These are phyloP conservation scores for Cucurbitaria berberidis DNA, from an alignment of 2,329 filamentous ascomycete species.

Conservation along the genomic window DNA sequence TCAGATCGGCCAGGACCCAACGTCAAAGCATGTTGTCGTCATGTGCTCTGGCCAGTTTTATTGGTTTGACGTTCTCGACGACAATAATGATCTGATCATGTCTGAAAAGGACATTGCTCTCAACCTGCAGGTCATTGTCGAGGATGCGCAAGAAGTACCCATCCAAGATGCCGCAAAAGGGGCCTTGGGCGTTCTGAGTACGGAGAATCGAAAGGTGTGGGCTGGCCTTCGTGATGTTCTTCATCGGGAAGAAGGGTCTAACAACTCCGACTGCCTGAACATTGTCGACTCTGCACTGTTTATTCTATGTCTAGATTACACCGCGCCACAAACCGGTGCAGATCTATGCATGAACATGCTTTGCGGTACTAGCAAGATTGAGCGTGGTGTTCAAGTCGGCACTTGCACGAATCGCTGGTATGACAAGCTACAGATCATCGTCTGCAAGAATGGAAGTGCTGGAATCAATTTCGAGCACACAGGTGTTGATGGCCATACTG, in stretches of 20 bases:
- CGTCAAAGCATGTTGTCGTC: conserved; percentile 92
- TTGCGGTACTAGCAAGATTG: conserved; percentile 89
- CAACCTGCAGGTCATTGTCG: conserved; percentile 89
- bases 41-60: conserved; percentile 96
- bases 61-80: conserved; percentile 97
- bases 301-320: conserved; percentile 89
- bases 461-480: conserved; percentile 99
- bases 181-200: conserved; percentile 89
- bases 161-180: conserved; percentile 96
- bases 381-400: conserved; percentile 92
- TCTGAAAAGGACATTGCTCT: conserved; percentile 90
- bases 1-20: conserved; percentile 91
- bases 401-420: conserved; percentile 99
- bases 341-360: conserved; percentile 99
- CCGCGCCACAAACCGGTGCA: conserved; percentile 78
- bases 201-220: conserved; percentile 96
- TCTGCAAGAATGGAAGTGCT: conserved; percentile 97
- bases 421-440: conserved; percentile 98
- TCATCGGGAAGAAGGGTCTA: conserved; percentile 83
- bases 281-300: conserved; percentile 96
- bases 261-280: conserved; percentile 93
- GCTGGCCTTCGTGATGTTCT: conserved; percentile 87
- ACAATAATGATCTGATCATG: conserved; percentile 96
- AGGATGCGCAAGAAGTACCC: conserved; percentile 86
- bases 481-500: conserved; percentile 95